Conservation (phyloP, 2,329 filamentous ascomycete species). For the Paecilomyces sp. region DNA sequence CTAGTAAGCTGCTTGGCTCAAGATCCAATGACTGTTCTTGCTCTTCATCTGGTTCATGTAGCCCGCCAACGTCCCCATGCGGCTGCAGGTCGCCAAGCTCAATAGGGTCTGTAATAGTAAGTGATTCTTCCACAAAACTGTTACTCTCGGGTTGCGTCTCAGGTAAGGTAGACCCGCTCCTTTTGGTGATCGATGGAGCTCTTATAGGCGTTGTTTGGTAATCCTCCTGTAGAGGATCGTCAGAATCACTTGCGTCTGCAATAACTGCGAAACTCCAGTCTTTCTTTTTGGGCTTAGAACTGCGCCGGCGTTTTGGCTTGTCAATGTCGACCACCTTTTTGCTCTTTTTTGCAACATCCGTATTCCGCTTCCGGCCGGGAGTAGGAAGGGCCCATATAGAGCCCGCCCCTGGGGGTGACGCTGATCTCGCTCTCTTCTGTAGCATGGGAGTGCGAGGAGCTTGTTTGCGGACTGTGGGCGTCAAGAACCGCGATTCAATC, state of each 20-base stretch:
- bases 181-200: not conserved
- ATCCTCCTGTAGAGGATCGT: conserved; percentile 34
- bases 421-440: conserved; percentile 10
- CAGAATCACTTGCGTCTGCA: conserved; percentile 32
- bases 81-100: not conserved
- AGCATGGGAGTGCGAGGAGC: conserved; percentile 4
- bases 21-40: not conserved
- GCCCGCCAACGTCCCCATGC: not conserved
- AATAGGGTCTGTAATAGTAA: not conserved
- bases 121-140: not conserved
- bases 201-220: conserved; percentile 23
- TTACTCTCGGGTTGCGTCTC: not conserved
- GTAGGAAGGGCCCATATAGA: conserved; percentile 32
- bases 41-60: not conserved
- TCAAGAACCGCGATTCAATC: conserved; percentile 17
- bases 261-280: conserved; percentile 31
- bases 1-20: not conserved
- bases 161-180: not conserved
- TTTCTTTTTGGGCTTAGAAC: conserved; percentile 20
- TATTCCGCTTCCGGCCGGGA: conserved; percentile 12
- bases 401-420: conserved; percentile 26
- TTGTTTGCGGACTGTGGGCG: conserved; percentile 15
- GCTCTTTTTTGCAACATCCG: conserved; percentile 14
- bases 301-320: conserved; percentile 16
- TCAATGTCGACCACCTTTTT: conserved; percentile 11